Base-by-base conservation (phyloP, 2,329 filamentous ascomycete genomes). In the Boeremia exigua region DNA sequence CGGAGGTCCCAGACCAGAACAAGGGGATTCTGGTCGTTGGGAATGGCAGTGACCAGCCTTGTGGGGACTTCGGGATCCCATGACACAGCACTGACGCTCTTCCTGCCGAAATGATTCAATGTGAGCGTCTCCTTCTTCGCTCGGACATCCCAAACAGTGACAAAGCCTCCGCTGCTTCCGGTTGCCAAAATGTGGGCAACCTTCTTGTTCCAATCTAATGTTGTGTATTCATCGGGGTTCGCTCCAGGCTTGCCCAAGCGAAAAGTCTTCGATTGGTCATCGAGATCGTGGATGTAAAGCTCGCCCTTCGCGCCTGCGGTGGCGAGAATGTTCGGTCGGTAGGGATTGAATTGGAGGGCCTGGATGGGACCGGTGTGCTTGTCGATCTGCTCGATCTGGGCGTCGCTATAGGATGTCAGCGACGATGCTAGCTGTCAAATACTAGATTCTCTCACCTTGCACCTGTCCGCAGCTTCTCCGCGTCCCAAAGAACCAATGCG, bases 141-240 rank as follows among this genome's bases (percentile, higher is more conserved):
- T 82, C 96, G 97, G 62, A 98, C 84, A 78, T 99, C 95, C 95
- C 95, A 99, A 15, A 99, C 94, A 2, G 95, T 98, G 32, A 98
- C 93, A 70, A 98, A 96, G 4, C 95, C 95, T 45, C 92, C 93
- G 59, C 87, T 90, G 72, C 93, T 94, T 63, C 95, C 95, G 9
- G 94, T 98, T 15, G 94, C 95, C 65, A 99, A 80, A 74, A 99
- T 99, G 74, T 99, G 94, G 12, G 94, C 87, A 37, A 98, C 94
- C 80, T 96, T 98, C 73, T 92, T 93, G 79, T 99, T 99, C 96
- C 96, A 99, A 66, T 96, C 94, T 58, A 99, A 82, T 64, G 93
- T 96, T 70, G 98, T 95, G 62, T 98, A 91, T 68, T 99, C 95
- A 70, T 98, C 94, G 34, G 92, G 90, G 72, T 94, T 89, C 61